Conservation (phyloP, 2,329 filamentous ascomycete genomes). For the Neopestalotiopsis rosae region DNA sequence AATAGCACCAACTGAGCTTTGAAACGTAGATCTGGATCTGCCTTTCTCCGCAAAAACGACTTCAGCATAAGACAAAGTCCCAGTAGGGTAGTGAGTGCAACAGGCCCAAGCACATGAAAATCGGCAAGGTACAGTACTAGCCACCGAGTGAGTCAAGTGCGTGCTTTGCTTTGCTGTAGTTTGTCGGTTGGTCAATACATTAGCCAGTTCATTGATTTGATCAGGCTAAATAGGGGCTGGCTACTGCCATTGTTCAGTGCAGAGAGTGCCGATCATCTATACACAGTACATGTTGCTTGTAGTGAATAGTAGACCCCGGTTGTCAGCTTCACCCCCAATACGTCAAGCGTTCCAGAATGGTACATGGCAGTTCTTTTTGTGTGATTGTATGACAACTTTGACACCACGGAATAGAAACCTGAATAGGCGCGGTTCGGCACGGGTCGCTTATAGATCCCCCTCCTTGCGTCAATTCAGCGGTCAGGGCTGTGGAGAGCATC, state of each 20-base stretch:
- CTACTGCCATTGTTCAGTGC: not conserved
- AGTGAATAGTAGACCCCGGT: not conserved
- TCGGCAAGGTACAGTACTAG: too few species aligned
- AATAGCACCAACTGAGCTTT: not conserved
- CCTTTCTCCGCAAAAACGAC: constrained; percentile 2
- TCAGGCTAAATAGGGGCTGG: not conserved
- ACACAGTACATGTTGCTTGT: not conserved
- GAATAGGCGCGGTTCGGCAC: not conserved
- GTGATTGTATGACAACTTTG: not conserved
- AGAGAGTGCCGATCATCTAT: not conserved
- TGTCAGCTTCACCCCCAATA: not conserved
- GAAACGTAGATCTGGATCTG: constrained; percentile 13
- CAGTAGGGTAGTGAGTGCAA: not conserved
- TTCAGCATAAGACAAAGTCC: not conserved
- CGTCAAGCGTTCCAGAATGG: not conserved
- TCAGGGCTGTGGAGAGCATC: not conserved
- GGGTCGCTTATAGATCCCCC: not conserved
- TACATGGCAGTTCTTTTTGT: not conserved
- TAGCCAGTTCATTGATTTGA: not conserved
- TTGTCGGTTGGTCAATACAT: too few species aligned
- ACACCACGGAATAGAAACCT: not conserved
- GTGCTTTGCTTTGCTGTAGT: too few species aligned
- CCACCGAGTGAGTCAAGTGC: not conserved
- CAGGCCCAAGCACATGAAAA: too few species aligned
- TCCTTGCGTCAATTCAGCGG: not conserved